Base-by-base conservation (phyloP, 192 early-diverging fungal genomes). In the Rhizoclosmatium sp. region DNA sequence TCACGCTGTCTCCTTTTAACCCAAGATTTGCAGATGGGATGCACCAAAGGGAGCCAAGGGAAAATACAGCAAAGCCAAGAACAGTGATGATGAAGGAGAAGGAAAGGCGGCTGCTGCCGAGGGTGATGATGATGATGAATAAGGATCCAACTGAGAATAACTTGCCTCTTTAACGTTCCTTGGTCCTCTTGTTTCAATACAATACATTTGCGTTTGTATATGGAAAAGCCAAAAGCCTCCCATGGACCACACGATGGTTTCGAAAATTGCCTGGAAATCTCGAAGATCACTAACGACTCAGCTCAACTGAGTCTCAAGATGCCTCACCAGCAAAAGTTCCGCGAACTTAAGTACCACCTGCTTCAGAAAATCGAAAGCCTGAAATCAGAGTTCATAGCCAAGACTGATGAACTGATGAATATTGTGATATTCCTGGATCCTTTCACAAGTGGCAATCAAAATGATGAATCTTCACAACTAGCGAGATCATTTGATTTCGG, bases 111-210 rank as follows among this genome's bases (percentile, higher is more conserved):
- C 44, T 14, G 81, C 83, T 71, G 86, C 82, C 45, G 85, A 78
- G 51, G 86, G 82, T 71, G 85, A 59, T 41, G 85, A 58, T 23
- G 86, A 87, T n/a, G 86, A 87, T 16, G 84, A 85, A 19, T 46
- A 62, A 54, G 66, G 54, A 40, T 58, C 19, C 21, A 71, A 23
- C 65, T 66, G 39, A 10, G 10, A 23, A 16, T 31, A 66, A 23
- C 10, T 45, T 66, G 31, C 31, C 31, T 31, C 31, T 31, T 31
- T 31, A 31, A 31, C 31, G 31, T 31, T 31, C 31, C 31, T 31
- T 31, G 31, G 31, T 31, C 31, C 31, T 31, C 31, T 31, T 31
- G 31, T 31, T 31, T 31, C 31, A 31, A 31, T 31, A 31, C 31
- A 31, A 31, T 31, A 31, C 31, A 31, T 31, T 31, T 31, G 31